Evolutionary conservation across 352 stramenopile species (phyloP), one percentile per base, ranked within the genome.

Genomic region (Peronospora destructor): DNA sequence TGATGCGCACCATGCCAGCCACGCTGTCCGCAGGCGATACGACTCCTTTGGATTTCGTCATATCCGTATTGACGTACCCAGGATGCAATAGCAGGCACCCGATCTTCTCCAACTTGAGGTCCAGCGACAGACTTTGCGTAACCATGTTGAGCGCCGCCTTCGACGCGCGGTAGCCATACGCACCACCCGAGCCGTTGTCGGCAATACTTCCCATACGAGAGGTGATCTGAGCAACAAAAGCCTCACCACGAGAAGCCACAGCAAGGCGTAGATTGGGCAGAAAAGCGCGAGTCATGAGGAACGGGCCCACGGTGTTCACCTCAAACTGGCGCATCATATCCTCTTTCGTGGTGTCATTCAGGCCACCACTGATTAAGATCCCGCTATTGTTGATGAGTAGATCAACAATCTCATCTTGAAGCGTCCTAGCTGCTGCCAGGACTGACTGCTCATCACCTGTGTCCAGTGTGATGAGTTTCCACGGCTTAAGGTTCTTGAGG

Each of bases 81-180:
- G 78, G 73, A 36, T 87, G 76, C 41, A 85, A 47, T 36, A 86
- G 37, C 32, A 87, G 36, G 21, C 63, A 73, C 19, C 66, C 68
- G 35, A 90, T 85, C 17, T 76, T 77, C 25, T 85, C 66, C 3
- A 19, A 16, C 35, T 66, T 54, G 26, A 90, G 50, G 36, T 85
- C 78, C 3, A 81, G 14, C 10, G 67, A 42, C 19, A 90, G 46
- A 45, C 64, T 77, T 56, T 82, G 76, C 23, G 55, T 73, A 34
- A 87, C 53, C 61, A 86, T 90, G 66, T 94, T 91, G 32, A 91
- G 67, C 39, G 84, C 80, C 16, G 71, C 60, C 61, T 92, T 91
- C 40, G 77, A 91, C 53, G 84, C 64, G 28, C 81, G 76, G 61
- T 94, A 92, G 36, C 66, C 76, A 52, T 93, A 90, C 32, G 56